Evolutionary conservation across 1,284 basidiomycete genomes (phyloP).

Genomic region (Trichosporon inkin): DNA sequence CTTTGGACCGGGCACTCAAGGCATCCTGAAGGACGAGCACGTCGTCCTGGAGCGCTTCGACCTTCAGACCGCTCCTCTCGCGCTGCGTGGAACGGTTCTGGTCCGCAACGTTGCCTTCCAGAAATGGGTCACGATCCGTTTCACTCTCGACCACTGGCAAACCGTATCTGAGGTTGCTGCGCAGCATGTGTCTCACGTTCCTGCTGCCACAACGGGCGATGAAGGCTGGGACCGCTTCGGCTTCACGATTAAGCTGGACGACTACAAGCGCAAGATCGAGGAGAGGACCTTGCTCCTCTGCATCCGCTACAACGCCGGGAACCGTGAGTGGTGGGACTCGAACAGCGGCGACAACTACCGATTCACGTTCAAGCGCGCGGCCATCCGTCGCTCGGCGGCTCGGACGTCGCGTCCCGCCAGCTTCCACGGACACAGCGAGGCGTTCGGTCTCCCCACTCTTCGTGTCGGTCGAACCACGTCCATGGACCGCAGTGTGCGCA

Average conservation of each 20-base stretch:
- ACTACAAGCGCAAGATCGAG: conserved; percentile 64
- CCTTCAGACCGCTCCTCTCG: conserved; percentile 34
- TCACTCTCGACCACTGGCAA: conserved; percentile 58
- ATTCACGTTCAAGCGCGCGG: conserved; percentile 50
- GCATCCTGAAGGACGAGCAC: conserved; percentile 35
- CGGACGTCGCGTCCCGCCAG: conserved; percentile 14
- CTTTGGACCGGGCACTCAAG: conserved; percentile 44
- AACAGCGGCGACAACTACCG: conserved; percentile 52
- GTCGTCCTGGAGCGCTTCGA: conserved; percentile 49
- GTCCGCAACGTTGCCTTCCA: conserved; percentile 56
- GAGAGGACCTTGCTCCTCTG: conserved; percentile 65
- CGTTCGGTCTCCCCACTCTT: conserved; percentile 24
- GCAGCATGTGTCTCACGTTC: conserved; percentile 49
- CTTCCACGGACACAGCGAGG: conserved; percentile 24
- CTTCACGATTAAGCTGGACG: conserved; percentile 64
- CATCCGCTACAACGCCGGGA: conserved; percentile 56
- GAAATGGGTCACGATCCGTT: conserved; percentile 56
- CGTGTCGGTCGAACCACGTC: background rate
- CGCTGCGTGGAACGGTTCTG: conserved; percentile 52
- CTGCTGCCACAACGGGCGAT: conserved; percentile 44
- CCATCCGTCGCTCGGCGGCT: conserved; percentile 16
- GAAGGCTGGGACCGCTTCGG: conserved; percentile 54
- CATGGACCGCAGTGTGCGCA: conserved; percentile 6
- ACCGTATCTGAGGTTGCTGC: conserved; percentile 55
- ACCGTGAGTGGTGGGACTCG: conserved; percentile 54